Evolutionary conservation across 306 rosid genomes (phyloP).

Genomic region (Begonia masoniana): DNA sequence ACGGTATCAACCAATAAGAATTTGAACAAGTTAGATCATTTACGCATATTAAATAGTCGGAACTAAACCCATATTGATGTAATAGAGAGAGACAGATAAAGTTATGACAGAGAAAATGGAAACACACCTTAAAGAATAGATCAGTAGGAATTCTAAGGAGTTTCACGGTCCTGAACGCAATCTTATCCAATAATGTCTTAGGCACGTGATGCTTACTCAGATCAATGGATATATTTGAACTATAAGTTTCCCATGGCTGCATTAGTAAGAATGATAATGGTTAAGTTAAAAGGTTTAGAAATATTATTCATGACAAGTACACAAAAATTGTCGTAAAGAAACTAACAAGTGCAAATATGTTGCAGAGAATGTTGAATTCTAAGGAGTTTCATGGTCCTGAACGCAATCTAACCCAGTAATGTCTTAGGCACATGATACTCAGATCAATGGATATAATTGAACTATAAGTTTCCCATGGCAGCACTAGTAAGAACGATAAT

Average conservation of each 20-base stretch:
- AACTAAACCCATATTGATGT: no score
- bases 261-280: not conserved
- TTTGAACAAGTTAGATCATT: no score
- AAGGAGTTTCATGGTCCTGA: constrained; percentile 44
- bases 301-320: no score
- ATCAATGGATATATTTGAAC: constrained; percentile 48
- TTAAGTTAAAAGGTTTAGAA: no score
- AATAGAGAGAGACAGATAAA: no score
- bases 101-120: not conserved
- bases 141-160: constrained; percentile 61
- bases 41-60: no score
- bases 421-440: constrained; percentile 56
- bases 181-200: constrained; percentile 42
- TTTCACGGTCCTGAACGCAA: constrained; percentile 58
- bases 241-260: constrained; percentile 74
- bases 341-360: no score
- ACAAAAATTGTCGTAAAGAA: no score
- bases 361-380: no score
- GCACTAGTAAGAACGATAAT: constrained; percentile 1
- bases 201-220: constrained; percentile 65
- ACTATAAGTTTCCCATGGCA: constrained; percentile 70
- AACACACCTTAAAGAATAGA: constrained; percentile 45
- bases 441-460: constrained; percentile 54
- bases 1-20: no score
- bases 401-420: constrained; percentile 51